A percentile compares a stretch with the other conserved stretches of the same genome.
These are phyloP conservation scores for Ceratobasidium sp. DNA, from an alignment of 1,284 basidiomycete species.

Conservation along the genomic window DNA sequence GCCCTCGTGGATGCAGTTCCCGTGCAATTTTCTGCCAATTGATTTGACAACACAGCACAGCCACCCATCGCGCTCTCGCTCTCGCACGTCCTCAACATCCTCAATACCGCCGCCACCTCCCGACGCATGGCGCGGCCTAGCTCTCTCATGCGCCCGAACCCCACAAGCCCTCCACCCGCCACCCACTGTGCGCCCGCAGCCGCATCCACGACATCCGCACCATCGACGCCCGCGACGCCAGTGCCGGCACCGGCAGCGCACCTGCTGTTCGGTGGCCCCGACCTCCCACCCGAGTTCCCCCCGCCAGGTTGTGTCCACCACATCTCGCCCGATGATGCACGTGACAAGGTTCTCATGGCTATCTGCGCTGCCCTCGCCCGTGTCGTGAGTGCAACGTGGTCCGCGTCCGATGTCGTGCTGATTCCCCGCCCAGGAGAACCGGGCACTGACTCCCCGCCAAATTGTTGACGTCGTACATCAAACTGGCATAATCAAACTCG, in stretches of 20 bases:
- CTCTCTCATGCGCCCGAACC: slow-evolving; percentile 7
- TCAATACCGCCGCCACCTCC: background rate
- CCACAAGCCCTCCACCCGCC: background rate
- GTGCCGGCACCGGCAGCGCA: background rate
- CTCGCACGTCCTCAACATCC: background rate
- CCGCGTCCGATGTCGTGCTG: background rate
- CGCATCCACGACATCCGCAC: background rate
- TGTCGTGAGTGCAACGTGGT: slow-evolving; percentile 15
- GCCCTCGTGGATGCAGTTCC: slow-evolving; percentile 2
- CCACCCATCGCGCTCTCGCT: background rate
- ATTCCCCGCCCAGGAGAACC: slow-evolving; percentile 26
- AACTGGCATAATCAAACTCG: slow-evolving; percentile 32
- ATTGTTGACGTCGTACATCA: slow-evolving; percentile 35
- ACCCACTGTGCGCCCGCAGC: background rate
- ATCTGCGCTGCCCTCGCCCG: slow-evolving; percentile 28
- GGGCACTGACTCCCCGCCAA: slow-evolving; percentile 37
- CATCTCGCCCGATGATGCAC: slow-evolving; percentile 16
- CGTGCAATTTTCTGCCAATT: slow-evolving; percentile 25
- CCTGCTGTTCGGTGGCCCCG: slow-evolving; percentile 1
- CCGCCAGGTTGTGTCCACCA: slow-evolving; percentile 4
- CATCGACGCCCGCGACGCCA: slow-evolving; percentile 8
- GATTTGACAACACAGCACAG: slow-evolving; percentile 17
- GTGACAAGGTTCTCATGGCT: slow-evolving; percentile 36
- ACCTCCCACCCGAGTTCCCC: slow-evolving; percentile 17
- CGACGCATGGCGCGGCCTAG: background rate